Evolutionary conservation across 2,329 filamentous ascomycete genomes (phyloP).

Genomic region (Teratosphaeria destructans): DNA sequence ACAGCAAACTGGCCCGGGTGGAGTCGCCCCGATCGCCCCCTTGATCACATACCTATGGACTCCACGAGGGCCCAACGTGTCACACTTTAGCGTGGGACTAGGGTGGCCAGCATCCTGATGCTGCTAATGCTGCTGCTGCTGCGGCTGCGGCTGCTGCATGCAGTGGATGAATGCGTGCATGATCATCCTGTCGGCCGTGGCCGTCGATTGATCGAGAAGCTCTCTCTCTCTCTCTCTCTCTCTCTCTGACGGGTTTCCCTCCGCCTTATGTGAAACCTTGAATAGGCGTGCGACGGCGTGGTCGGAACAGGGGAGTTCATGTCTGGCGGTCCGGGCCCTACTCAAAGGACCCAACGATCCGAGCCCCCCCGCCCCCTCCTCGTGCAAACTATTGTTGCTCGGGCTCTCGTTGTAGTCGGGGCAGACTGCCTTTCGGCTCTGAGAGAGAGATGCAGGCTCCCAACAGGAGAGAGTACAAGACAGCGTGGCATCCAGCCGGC

Average conservation of each 20-base stretch:
- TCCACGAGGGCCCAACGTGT: constrained; percentile 2
- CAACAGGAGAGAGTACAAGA: not conserved
- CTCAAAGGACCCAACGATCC: not conserved
- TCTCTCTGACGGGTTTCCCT: not conserved
- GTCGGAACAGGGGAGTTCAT: not conserved
- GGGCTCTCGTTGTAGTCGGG: not conserved
- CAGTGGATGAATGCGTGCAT: not conserved
- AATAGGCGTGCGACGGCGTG: not conserved
- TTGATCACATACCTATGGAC: not conserved
- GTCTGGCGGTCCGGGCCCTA: not conserved
- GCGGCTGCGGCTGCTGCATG: constrained; percentile 1
- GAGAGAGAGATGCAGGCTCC: not conserved
- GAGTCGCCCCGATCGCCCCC: constrained; percentile 1
- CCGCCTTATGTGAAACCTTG: not conserved
- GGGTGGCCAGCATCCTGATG: not conserved
- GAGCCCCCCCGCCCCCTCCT: not conserved
- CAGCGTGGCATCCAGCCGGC: not conserved
- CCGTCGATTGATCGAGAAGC: not conserved
- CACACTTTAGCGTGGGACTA: not conserved
- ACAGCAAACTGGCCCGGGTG: not conserved
- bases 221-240: not conserved
- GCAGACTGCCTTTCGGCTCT: not conserved
- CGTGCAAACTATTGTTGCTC: not conserved
- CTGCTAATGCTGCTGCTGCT: no score
- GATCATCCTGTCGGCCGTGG: not conserved